Conservation (phyloP, 345 rosid species). For the Adansonia digitata region DNA sequence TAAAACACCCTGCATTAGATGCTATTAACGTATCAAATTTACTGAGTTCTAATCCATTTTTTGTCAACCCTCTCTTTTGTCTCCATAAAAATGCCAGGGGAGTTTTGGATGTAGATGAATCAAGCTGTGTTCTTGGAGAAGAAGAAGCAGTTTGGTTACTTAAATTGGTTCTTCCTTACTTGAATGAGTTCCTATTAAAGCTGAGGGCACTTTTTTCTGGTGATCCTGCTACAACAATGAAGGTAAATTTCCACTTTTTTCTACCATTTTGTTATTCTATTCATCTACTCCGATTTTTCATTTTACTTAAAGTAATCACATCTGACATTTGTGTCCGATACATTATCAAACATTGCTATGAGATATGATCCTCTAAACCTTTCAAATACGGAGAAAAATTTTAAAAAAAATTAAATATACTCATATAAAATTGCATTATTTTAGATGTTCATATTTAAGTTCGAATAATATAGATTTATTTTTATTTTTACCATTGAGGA, state of each 20-base stretch:
- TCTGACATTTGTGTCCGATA: too few species aligned
- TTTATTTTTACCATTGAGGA: not conserved
- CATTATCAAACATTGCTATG: too few species aligned
- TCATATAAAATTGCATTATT: too few species aligned
- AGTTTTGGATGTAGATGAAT: constrained; percentile 32
- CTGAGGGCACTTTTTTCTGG: constrained; percentile 82
- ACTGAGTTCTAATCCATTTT: not conserved
- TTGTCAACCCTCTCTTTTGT: not conserved
- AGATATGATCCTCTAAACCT: too few species aligned
- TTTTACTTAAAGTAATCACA: too few species aligned
- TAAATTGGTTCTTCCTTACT: constrained; percentile 65
- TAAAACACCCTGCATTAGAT: constrained; percentile 7
- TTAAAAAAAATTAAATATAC: too few species aligned
- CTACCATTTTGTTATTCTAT: too few species aligned
- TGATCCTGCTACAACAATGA: constrained; percentile 87
- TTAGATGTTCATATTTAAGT: too few species aligned
- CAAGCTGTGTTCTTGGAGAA: constrained; percentile 58
- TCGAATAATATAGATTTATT: too few species aligned
- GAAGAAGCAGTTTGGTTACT: constrained; percentile 73
- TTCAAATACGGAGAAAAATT: too few species aligned
- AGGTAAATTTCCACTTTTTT: constrained; percentile 37
- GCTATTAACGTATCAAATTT: not conserved
- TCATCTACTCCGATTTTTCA: too few species aligned
- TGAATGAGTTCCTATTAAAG: constrained; percentile 64
- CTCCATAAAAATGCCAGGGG: constrained; percentile 34